Percentiles rank a stretch among this genome's conserved stretches.
Evolutionary conservation across 768 basidiomycete genomes (phyloP).

Genomic region (Agrocybe praecox): DNA sequence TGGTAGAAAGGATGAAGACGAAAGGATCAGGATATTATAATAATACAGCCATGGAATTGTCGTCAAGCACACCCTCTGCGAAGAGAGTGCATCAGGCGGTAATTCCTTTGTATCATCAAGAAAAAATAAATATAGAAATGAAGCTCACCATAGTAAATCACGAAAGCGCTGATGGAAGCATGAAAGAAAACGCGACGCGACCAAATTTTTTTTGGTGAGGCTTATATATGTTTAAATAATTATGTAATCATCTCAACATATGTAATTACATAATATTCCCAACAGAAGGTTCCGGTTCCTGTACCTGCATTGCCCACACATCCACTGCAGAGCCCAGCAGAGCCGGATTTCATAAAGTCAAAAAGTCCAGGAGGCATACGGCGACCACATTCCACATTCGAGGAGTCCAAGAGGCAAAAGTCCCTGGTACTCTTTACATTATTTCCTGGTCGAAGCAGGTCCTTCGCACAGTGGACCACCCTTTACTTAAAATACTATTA

Average conservation of each 20-base stretch:
- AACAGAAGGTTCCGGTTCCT: too few relatives aligned
- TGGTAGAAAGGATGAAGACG: neutral
- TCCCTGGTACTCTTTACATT: neutral
- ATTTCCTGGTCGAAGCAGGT: constrained; percentile 13
- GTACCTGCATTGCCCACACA: too few relatives aligned
- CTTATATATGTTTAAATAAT: neutral
- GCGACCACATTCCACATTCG: neutral
- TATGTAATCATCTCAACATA: neutral
- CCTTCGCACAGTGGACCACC: constrained; percentile 6
- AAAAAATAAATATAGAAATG: constrained; percentile 19
- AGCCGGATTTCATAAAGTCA: too few relatives aligned
- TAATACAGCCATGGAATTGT: constrained; percentile 84
- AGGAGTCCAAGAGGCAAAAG: neutral
- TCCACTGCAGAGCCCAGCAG: too few relatives aligned
- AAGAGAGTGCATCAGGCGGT: constrained; percentile 71
- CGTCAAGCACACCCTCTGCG: constrained; percentile 54
- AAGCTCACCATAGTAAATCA: constrained; percentile 35
- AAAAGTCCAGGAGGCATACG: neutral
- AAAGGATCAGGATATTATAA: constrained; percentile 52
- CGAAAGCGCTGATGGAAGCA: neutral
- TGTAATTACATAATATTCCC: too few relatives aligned
- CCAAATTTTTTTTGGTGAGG: neutral
- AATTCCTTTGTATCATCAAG: constrained; percentile 79
- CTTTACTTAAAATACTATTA: neutral
- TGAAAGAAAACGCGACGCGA: neutral